Percentiles rank a stretch among this genome's conserved stretches.
Conservation (phyloP, 2,329 filamentous ascomycete genomes). For the Pezicula rhizophila region DNA sequence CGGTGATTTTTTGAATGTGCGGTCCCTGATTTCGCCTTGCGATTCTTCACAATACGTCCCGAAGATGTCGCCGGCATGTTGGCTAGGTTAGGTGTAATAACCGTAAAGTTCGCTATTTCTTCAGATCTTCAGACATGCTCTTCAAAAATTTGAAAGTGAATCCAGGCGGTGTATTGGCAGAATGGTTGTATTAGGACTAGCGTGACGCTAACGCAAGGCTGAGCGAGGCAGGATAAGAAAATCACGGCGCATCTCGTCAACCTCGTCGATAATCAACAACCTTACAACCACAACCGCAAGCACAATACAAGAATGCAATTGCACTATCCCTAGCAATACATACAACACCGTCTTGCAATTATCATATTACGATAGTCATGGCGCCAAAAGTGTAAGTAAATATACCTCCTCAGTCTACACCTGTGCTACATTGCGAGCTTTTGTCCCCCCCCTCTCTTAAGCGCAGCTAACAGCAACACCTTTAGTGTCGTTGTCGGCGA, state of each 20-base stretch:
- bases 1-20: conserved; percentile 75
- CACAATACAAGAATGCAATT: not conserved
- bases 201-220: conserved; percentile 1
- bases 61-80: conserved; percentile 58
- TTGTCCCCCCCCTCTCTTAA: not conserved
- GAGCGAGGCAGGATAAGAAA: not conserved
- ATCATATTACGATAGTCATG: conserved; percentile 32
- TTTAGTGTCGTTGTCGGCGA: conserved; percentile 74
- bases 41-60: conserved; percentile 62
- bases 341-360: not conserved
- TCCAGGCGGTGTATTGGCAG: conserved; percentile 9
- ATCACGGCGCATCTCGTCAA: not conserved
- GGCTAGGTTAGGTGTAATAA: conserved; percentile 22
- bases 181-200: conserved; percentile 6
- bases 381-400: conserved; percentile 31
- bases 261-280: not conserved
- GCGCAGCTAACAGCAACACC: conserved; percentile 1
- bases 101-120: conserved; percentile 3
- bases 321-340: not conserved
- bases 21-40: conserved; percentile 65
- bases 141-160: not conserved
- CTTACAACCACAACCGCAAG: not conserved
- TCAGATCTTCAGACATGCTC: not conserved
- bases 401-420: not conserved
- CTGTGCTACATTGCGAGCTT: not conserved